Percentiles rank a stretch among this genome's conserved stretches.
phyloP scores from a whole-genome alignment of 306 rosid genomes.

The Oxytropis ochrocephala region DNA sequence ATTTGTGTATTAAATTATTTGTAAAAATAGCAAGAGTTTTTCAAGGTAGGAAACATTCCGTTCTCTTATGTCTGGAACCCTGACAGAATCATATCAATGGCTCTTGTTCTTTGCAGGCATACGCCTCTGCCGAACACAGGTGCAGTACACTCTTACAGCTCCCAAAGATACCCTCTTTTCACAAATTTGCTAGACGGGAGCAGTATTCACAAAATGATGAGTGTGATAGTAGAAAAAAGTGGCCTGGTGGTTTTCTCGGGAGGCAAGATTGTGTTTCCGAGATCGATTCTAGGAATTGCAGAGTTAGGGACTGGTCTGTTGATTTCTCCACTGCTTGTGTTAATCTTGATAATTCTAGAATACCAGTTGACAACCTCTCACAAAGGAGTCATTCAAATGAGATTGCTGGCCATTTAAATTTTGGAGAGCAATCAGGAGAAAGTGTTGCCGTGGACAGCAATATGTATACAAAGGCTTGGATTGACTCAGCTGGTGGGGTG shows the following conservation, averaged over 20 bases:
- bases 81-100: background rate
- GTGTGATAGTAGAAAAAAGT: conserved; percentile 64
- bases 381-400: conserved; percentile 94
- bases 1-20: background rate
- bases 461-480: conserved; percentile 95
- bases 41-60: background rate
- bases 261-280: conserved; percentile 94
- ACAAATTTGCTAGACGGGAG: conserved; percentile 87
- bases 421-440: conserved; percentile 96
- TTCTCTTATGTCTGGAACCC: background rate
- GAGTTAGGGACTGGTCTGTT: conserved; percentile 97
- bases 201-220: conserved; percentile 73
- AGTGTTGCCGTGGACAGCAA: conserved; percentile 87
- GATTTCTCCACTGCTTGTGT: conserved; percentile 92
- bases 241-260: conserved; percentile 83
- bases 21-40: background rate
- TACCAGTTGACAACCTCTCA: conserved; percentile 78
- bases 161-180: conserved; percentile 97
- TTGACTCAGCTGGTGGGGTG: conserved; percentile 79
- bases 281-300: conserved; percentile 93
- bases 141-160: conserved; percentile 61
- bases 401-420: conserved; percentile 69
- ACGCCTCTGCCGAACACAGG: conserved; percentile 93
- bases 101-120: conserved; percentile 61
- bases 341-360: conserved; percentile 70